Conservation (phyloP, 345 rosid genomes). For the Chamaenerion angustifolium region DNA sequence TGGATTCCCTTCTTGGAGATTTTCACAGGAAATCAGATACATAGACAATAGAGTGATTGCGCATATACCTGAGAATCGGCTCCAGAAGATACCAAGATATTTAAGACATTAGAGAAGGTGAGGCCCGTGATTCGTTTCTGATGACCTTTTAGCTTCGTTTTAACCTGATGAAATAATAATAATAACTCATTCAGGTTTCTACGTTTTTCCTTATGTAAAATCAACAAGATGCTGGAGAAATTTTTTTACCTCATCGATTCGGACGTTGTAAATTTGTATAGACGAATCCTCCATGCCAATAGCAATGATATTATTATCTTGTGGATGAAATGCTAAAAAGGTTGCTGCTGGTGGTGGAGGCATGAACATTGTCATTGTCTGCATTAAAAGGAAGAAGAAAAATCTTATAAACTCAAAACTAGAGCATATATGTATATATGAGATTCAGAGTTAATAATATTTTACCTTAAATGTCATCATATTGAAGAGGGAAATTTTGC, state of each 20-base stretch:
- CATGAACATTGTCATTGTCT: slow-evolving; percentile 78
- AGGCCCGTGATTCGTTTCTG: slow-evolving; percentile 83
- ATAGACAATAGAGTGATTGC: not conserved
- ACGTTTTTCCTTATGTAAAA: not conserved
- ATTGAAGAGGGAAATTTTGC: slow-evolving; percentile 50
- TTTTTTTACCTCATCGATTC: slow-evolving; percentile 42
- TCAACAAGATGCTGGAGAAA: not conserved
- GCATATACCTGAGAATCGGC: slow-evolving; percentile 60
- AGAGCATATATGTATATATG: not conserved
- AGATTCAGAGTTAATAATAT: no score
- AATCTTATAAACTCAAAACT: not conserved
- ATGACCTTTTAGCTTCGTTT: slow-evolving; percentile 65
- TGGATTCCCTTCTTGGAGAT: not conserved
- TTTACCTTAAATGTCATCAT: slow-evolving; percentile 71
- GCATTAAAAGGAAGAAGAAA: slow-evolving; percentile 10
- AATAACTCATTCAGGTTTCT: not conserved
- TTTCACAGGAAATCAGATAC: no score
- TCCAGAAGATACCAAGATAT: slow-evolving; percentile 79
- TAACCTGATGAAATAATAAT: slow-evolving; percentile 29
- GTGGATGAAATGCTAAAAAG: slow-evolving; percentile 70
- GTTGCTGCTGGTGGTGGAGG: slow-evolving; percentile 77
- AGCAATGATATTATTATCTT: slow-evolving; percentile 57
- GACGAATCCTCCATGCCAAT: slow-evolving; percentile 82
- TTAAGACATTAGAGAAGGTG: slow-evolving; percentile 56
- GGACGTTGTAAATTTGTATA: slow-evolving; percentile 54